These are phyloP conservation scores for Leccinum subspadiceum DNA, from an alignment of 1,284 basidiomycete species.

Conservation along the genomic window DNA sequence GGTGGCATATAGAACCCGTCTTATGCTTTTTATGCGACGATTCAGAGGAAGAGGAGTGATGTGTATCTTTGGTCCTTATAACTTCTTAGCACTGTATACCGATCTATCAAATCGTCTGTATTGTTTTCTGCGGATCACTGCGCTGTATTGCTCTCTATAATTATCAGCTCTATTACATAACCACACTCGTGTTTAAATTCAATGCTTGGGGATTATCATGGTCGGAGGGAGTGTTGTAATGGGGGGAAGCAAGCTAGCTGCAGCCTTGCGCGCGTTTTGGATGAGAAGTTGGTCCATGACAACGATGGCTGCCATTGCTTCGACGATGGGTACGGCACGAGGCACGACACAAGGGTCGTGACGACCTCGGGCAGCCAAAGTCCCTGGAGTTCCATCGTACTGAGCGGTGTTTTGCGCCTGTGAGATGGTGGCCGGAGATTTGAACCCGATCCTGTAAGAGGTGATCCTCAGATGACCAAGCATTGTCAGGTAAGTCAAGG, in stretches of 20 bases:
- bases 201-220: constrained; percentile 62
- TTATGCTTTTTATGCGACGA: constrained; percentile 48
- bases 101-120: constrained; percentile 10
- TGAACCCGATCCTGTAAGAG: constrained; percentile 83
- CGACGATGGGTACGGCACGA: constrained; percentile 96
- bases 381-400: constrained; percentile 89
- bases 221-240: constrained; percentile 85
- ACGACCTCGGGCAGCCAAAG: constrained; percentile 86
- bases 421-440: constrained; percentile 97
- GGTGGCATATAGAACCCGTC: constrained; percentile 66
- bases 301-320: constrained; percentile 95
- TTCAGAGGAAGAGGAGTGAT: constrained; percentile 31
- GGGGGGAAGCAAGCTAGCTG: constrained; percentile 66
- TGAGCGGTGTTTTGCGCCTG: constrained; percentile 89
- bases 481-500: neutral
- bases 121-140: constrained; percentile 14
- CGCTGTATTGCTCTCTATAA: constrained; percentile 3
- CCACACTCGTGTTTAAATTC: constrained; percentile 12
- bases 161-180: neutral
- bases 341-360: constrained; percentile 99
- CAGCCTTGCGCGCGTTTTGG: constrained; percentile 77
- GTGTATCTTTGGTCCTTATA: neutral
- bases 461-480: constrained; percentile 7
- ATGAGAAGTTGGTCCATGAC: constrained; percentile 91
- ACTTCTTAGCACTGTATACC: constrained; percentile 1